A percentile compares a stretch with the other conserved stretches of the same genome.
Evolutionary conservation across 768 basidiomycete genomes (phyloP).

Genomic region (Leccinum boreale): DNA sequence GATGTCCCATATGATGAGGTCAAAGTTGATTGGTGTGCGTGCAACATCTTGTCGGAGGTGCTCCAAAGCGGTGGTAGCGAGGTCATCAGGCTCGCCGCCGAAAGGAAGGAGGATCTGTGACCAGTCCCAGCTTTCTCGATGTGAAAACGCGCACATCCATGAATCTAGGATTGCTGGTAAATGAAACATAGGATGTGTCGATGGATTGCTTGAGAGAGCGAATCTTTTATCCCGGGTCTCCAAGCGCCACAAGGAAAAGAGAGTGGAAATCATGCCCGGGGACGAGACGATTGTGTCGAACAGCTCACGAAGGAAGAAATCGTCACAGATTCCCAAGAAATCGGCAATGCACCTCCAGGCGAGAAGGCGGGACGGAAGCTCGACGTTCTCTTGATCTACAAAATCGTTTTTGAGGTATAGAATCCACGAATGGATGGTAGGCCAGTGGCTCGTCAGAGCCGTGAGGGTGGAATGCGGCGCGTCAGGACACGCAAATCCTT

Average conservation of each 20-base stretch:
- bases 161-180: slow-evolving; percentile 20
- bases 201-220: slow-evolving; percentile 3
- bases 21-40: slow-evolving; percentile 21
- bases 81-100: slow-evolving; percentile 9
- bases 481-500: background rate
- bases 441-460: slow-evolving; percentile 17
- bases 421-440: slow-evolving; percentile 20
- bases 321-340: slow-evolving; percentile 21
- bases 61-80: slow-evolving; percentile 24
- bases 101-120: slow-evolving; percentile 25
- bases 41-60: slow-evolving; percentile 25
- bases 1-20: slow-evolving; percentile 29
- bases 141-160: slow-evolving; percentile 27
- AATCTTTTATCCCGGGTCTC: slow-evolving; percentile 23
- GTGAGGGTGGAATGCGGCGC: background rate
- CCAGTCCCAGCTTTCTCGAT: slow-evolving; percentile 26
- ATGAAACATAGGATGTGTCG: slow-evolving; percentile 2
- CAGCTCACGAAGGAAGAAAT: slow-evolving; percentile 12
- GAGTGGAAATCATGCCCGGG: slow-evolving; percentile 14
- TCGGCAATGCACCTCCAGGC: slow-evolving; percentile 17
- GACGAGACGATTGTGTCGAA: slow-evolving; percentile 18
- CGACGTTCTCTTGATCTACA: slow-evolving; percentile 18
- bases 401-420: slow-evolving; percentile 24
- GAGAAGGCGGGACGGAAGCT: slow-evolving; percentile 19
- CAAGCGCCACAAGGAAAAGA: slow-evolving; percentile 29